Evolutionary conservation across 192 early-diverging fungal species (phyloP).

Genomic region (Mortierella antarctica): DNA sequence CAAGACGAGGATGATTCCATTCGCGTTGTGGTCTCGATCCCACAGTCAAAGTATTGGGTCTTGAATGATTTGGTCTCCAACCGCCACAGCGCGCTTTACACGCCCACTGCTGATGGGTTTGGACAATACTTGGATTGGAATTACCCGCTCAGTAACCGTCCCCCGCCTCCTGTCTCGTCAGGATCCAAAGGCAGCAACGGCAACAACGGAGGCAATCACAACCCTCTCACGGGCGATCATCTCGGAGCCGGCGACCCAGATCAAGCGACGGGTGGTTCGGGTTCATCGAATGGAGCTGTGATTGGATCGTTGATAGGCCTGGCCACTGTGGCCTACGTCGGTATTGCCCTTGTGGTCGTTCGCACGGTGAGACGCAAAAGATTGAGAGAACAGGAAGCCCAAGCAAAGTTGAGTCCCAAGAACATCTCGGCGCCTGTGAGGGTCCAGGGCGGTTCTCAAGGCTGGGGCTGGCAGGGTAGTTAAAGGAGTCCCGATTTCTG

Average conservation of each 20-base stretch:
- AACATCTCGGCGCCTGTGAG: conserved; percentile 27
- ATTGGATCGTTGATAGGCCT: conserved; percentile 26
- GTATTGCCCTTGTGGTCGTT: conserved; percentile 33
- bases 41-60: conserved; percentile 14
- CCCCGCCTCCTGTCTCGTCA: background rate
- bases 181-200: background rate
- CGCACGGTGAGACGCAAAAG: conserved; percentile 6
- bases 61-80: conserved; percentile 13
- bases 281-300: background rate
- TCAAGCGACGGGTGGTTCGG: conserved; percentile 19
- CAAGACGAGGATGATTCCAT: conserved; percentile 28
- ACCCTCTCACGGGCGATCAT: background rate
- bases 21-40: conserved; percentile 27
- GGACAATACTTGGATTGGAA: conserved; percentile 36
- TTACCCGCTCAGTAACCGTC: conserved; percentile 15
- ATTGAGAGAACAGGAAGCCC: conserved; percentile 12
- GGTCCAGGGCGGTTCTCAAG: conserved; percentile 12
- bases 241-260: conserved; percentile 12
- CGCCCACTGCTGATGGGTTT: conserved; percentile 6
- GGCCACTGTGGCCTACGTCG: conserved; percentile 30
- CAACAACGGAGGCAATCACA: background rate
- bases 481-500: too few species aligned
- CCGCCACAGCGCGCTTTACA: conserved; percentile 15
- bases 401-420: background rate
- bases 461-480: conserved; percentile 33